Conservation (phyloP, 2,329 filamentous ascomycete species). For the Pseudogymnoascus sp. region DNA sequence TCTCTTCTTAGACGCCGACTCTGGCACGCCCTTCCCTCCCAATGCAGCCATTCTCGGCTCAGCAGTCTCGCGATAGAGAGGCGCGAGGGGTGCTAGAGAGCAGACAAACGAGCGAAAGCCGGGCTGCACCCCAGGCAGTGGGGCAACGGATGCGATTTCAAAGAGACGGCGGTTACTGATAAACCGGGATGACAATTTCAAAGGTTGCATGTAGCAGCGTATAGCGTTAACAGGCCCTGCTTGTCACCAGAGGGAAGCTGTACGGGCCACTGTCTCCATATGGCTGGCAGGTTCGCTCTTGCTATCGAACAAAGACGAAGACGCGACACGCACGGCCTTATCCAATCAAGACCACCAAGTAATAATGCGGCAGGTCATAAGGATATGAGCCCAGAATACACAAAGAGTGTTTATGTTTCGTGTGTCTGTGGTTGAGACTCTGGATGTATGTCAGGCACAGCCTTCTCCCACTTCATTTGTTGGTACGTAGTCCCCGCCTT, state of each 20-base stretch:
- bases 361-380: neutral
- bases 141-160: neutral
- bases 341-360: neutral
- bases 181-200: neutral
- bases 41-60: neutral
- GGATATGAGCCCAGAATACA: neutral
- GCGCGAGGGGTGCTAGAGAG: neutral
- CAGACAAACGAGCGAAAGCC: neutral
- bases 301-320: neutral
- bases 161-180: slow-evolving; percentile 1
- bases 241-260: slow-evolving; percentile 4
- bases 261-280: neutral
- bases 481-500: slow-evolving; percentile 5
- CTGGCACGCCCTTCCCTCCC: neutral
- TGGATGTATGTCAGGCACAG: neutral
- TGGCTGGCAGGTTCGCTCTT: neutral
- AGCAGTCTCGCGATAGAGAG: neutral
- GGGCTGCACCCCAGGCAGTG: neutral
- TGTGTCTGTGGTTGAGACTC: neutral
- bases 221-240: neutral
- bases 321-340: neutral
- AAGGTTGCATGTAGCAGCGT: neutral
- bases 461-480: slow-evolving; percentile 7
- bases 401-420: neutral
- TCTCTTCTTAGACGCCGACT: slow-evolving; percentile 21